phyloP scores from a whole-genome alignment of 495 filamentous ascomycete species.

The Penicillium egyptiacum region DNA sequence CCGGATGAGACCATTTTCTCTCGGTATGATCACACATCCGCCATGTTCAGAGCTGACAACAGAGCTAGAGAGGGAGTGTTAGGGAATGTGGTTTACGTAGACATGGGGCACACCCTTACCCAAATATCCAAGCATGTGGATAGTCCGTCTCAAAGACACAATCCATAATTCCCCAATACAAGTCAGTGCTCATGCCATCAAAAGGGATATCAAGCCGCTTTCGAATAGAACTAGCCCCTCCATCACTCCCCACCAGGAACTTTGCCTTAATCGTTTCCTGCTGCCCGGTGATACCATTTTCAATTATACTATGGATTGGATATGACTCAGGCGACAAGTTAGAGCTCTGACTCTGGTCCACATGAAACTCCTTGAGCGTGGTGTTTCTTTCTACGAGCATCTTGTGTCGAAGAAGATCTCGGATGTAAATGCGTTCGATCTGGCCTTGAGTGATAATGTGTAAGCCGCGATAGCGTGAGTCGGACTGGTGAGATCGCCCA shows the following conservation, averaged over 20 bases:
- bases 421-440: slow-evolving; percentile 38
- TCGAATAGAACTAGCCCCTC: slow-evolving; percentile 33
- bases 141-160: slow-evolving; percentile 38
- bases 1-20: slow-evolving; percentile 40
- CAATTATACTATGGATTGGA: too few species aligned
- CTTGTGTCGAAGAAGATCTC: slow-evolving; percentile 35
- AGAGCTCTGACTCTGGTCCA: too few species aligned
- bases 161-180: slow-evolving; percentile 46
- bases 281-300: too few species aligned
- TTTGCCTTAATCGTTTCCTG: too few species aligned
- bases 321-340: too few species aligned
- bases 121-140: slow-evolving; percentile 38
- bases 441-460: slow-evolving; percentile 44
- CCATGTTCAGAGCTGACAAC: slow-evolving; percentile 32
- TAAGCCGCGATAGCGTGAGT: slow-evolving; percentile 38
- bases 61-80: too few species aligned
- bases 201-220: slow-evolving; percentile 34
- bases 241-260: slow-evolving; percentile 38
- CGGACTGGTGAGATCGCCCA: slow-evolving; percentile 26
- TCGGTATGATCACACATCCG: slow-evolving; percentile 37
- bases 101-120: too few species aligned
- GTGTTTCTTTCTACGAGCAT: slow-evolving; percentile 34
- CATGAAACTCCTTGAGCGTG: slow-evolving; percentile 25
- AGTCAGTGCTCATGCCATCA: slow-evolving; percentile 39
- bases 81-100: too few species aligned